A percentile compares a stretch with the other conserved stretches of the same genome.
Conservation (phyloP, 2,329 filamentous ascomycete genomes). For the Knufia petricola region DNA sequence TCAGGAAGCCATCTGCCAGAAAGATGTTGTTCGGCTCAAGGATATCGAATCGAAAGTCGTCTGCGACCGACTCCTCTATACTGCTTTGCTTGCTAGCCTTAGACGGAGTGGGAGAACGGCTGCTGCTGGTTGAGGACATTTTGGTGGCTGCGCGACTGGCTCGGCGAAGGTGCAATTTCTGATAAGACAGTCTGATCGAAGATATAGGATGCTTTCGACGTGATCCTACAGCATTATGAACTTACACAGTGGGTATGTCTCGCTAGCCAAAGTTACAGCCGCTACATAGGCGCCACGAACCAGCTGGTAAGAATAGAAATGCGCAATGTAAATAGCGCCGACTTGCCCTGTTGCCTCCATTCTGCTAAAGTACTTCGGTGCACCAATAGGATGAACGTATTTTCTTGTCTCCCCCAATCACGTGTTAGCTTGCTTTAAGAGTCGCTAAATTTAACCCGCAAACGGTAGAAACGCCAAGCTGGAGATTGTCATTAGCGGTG, state of each 20-base stretch:
- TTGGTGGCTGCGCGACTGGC: background rate
- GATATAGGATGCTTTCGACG: background rate
- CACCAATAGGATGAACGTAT: background rate
- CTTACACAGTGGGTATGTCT: background rate
- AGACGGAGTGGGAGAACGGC: constrained; percentile 2
- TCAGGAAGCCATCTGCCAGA: constrained; percentile 15
- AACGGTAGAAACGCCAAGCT: background rate
- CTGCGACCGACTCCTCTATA: background rate
- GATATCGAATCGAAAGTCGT: constrained; percentile 14
- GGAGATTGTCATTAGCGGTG: background rate
- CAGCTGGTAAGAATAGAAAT: background rate
- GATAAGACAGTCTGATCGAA: background rate
- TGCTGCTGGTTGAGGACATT: background rate
- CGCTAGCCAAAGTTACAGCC: background rate
- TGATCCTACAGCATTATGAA: background rate
- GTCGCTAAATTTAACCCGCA: background rate
- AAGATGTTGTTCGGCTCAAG: constrained; percentile 19
- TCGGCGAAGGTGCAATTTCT: background rate
- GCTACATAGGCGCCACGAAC: background rate
- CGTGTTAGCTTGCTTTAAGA: background rate
- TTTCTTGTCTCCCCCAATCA: background rate
- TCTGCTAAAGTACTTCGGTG: background rate
- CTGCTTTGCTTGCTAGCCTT: background rate
- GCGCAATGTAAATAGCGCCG: background rate
- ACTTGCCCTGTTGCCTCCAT: background rate